Percentiles rank a stretch among this genome's conserved stretches.
Evolutionary conservation across 2,329 filamentous ascomycete species (phyloP).

Genomic region (Lomentospora prolificans): DNA sequence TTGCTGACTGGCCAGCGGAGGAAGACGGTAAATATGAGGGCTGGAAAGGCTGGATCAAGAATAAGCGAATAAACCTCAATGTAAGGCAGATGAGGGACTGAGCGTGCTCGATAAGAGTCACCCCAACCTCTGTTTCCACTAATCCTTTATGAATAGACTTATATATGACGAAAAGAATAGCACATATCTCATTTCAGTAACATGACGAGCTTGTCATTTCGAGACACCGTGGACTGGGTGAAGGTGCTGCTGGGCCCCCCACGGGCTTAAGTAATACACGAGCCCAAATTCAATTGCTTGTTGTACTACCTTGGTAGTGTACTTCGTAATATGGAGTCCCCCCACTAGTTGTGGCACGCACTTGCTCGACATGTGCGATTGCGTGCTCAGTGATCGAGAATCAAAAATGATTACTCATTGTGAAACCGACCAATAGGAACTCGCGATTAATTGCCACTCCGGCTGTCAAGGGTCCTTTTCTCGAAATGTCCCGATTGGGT

Average conservation of each 20-base stretch:
- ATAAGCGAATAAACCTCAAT: constrained; percentile 85
- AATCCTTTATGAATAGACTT: neutral
- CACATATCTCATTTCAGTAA: neutral
- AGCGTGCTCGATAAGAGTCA: neutral
- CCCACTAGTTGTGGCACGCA: too few species aligned
- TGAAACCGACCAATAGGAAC: neutral
- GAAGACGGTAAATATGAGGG: constrained; percentile 43
- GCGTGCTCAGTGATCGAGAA: neutral
- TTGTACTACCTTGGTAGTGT: too few species aligned
- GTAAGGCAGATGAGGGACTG: constrained; percentile 74
- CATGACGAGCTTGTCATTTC: neutral
- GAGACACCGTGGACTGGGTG: too few species aligned
- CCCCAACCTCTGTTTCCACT: neutral
- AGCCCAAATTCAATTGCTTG: too few species aligned
- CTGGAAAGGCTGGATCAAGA: constrained; percentile 82
- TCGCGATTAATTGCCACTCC: neutral
- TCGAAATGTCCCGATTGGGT: neutral
- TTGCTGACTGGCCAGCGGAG: constrained; percentile 64
- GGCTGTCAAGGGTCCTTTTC: neutral
- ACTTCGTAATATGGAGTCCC: too few species aligned
- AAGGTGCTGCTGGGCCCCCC: too few species aligned
- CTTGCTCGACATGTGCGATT: neutral
- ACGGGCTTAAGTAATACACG: too few species aligned
- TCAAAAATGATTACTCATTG: neutral
- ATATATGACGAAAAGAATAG: neutral